These are phyloP conservation scores for Vaccinium corymbosum DNA, from an alignment of 148 eudicot genomes.

Conservation along the genomic window DNA sequence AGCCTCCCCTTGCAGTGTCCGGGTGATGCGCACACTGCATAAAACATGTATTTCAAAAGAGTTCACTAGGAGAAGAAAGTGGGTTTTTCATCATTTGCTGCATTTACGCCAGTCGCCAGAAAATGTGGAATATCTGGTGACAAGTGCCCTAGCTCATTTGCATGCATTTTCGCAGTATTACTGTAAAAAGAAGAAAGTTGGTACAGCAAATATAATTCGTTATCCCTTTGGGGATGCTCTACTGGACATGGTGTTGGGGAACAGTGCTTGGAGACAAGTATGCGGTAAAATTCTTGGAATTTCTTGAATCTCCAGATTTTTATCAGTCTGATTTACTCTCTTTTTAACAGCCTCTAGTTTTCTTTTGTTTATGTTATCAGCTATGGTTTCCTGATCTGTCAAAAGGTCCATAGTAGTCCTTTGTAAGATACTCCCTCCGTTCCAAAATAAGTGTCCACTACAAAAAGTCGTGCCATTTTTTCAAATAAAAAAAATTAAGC, in stretches of 20 bases:
- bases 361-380: neutral
- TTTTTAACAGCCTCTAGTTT: neutral
- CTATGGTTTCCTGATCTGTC: neutral
- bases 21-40: neutral
- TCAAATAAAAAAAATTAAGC: no score
- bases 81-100: neutral
- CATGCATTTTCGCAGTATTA: neutral
- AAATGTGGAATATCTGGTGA: neutral
- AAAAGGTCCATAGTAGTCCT: neutral
- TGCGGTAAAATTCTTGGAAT: neutral
- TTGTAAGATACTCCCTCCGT: neutral
- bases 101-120: neutral
- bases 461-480: no score
- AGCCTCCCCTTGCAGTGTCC: neutral
- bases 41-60: neutral
- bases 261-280: neutral
- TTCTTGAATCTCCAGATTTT: neutral
- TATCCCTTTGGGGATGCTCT: neutral
- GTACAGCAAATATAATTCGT: neutral
- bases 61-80: neutral
- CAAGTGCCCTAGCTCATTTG: neutral
- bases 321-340: neutral
- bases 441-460: no score
- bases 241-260: neutral
- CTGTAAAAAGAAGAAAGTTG: neutral